A percentile compares a stretch with the other conserved stretches of the same genome.
Evolutionary conservation across 148 eudicot species (phyloP).

Genomic region (Heliosperma pusillum): DNA sequence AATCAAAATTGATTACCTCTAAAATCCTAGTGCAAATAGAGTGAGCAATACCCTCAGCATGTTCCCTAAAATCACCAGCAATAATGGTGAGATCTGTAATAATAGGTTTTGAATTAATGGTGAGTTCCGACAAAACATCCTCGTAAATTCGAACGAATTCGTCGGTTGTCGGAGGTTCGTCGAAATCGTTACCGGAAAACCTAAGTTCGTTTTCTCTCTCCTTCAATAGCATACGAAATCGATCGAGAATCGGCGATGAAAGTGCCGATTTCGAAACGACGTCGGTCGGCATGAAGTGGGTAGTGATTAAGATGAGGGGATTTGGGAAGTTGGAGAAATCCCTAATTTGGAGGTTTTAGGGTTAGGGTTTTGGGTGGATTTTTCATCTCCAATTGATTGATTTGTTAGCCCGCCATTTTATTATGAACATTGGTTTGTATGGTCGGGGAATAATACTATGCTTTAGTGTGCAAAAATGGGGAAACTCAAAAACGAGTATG

Average conservation of each 20-base stretch:
- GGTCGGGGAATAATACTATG: not conserved
- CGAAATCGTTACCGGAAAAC: conserved; percentile 31
- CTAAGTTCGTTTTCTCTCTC: conserved; percentile 52
- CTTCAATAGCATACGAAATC: conserved; percentile 52
- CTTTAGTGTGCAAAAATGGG: not conserved
- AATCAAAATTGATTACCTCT: conserved; percentile 50
- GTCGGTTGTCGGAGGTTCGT: conserved; percentile 35
- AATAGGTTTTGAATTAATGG: conserved; percentile 84
- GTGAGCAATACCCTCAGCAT: conserved; percentile 71
- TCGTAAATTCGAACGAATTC: conserved; percentile 71
- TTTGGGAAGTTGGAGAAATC: not conserved
- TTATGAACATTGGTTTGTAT: not conserved
- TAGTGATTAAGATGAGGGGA: not conserved
- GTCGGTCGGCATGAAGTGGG: conserved; percentile 36
- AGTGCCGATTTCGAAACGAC: conserved; percentile 28
- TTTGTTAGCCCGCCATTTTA: conserved; percentile 25
- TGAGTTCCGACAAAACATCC: conserved; percentile 55
- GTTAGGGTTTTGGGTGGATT: conserved; percentile 13
- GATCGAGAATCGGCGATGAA: conserved; percentile 55
- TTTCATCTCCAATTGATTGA: conserved; percentile 10
- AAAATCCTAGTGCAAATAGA: conserved; percentile 75
- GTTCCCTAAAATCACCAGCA: conserved; percentile 70
- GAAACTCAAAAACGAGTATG: too few relatives aligned
- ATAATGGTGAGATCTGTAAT: conserved; percentile 92
- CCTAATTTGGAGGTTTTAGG: conserved; percentile 20